Evolutionary conservation across 495 filamentous ascomycete species (phyloP), one percentile per base, ranked within the genome.

Genomic region (Clohesyomyces aquaticus): DNA sequence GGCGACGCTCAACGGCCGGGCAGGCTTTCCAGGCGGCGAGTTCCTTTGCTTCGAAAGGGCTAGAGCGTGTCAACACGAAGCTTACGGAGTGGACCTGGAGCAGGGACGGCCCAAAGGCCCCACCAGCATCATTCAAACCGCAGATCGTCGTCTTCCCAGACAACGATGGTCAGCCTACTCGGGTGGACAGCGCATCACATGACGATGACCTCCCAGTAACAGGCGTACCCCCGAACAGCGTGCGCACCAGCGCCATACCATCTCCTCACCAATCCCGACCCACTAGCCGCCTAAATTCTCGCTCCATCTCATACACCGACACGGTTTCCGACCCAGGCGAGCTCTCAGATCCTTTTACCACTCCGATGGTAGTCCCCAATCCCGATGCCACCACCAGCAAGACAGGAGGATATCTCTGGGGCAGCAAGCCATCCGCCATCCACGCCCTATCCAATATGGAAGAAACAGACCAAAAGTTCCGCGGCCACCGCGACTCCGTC

Each of bases 121-220:
- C 29, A 19, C 0, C 42, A 3, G 50, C 35, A 21, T 26, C 45
- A 0, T 61, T 65, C 46, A 55, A n/a, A 11, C 61, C 66, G 12
- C 61, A 65, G 57, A 65, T 65, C 42, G 66, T 65, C 8, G 66
- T 69, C 1, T 58, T 69, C 26, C 61, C 61, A 22, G 66, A 69
- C 18, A 42, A 60, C 1, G 41, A 60, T 52, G 50, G 35, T 16
- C 50, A 22, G 2, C 16, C 19, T 18, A 12, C 28, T 21, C 28
- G 18, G 1, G 16, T 32, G 22, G 66, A 61, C n/a, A 41, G 43
- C 23, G 49, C 50, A 10, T 25, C 48, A 1, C 55, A 69, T 14
- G 61, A 59, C 18, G 66, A 59, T 3, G 66, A 69, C 2, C 45
- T 57, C 4, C 23, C 52, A 3, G 25, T 57, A 14, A 59, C 64